Evolutionary conservation across 2,329 filamentous ascomycete genomes (phyloP).

Genomic region (Aspergillus fijiensis): DNA sequence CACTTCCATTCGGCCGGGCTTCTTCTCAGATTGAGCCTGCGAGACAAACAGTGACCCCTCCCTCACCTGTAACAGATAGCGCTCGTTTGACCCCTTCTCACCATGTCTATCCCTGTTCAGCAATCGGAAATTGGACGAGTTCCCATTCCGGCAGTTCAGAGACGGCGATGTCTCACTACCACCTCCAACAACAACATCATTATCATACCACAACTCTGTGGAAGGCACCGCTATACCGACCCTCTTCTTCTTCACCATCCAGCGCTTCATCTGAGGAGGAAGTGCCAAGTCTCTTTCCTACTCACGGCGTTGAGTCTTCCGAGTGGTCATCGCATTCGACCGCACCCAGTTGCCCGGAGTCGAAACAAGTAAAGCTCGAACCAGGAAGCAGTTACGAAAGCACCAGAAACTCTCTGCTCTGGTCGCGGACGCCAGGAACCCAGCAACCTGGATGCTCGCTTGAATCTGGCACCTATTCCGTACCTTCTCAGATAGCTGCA

Average conservation of each 20-base stretch:
- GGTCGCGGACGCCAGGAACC: constrained; percentile 14
- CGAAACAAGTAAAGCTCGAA: constrained; percentile 16
- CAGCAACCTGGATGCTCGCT: constrained; percentile 4
- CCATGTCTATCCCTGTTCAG: constrained; percentile 19
- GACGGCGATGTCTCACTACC: constrained; percentile 18
- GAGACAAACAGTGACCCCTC: constrained; percentile 20
- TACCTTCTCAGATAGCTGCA: constrained; percentile 11
- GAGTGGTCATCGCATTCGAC: constrained; percentile 15
- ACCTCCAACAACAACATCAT: neutral
- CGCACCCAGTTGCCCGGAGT: constrained; percentile 13
- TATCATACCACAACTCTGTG: constrained; percentile 1
- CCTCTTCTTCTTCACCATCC: neutral
- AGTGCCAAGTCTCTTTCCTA: constrained; percentile 14
- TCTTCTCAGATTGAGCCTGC: constrained; percentile 18
- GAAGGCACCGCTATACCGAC: neutral
- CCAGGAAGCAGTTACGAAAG: constrained; percentile 10
- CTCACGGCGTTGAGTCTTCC: constrained; percentile 6
- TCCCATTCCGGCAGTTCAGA: constrained; percentile 24
- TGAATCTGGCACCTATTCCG: constrained; percentile 10
- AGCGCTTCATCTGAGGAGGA: constrained; percentile 1
- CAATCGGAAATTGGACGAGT: constrained; percentile 23
- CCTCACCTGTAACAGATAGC: constrained; percentile 15
- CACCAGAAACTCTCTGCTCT: constrained; percentile 11
- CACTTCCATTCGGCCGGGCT: constrained; percentile 25
- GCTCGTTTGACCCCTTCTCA: constrained; percentile 15